These are phyloP conservation scores for Colletotrichum sublineola DNA, from an alignment of 2,329 filamentous ascomycete genomes.

Conservation along the genomic window DNA sequence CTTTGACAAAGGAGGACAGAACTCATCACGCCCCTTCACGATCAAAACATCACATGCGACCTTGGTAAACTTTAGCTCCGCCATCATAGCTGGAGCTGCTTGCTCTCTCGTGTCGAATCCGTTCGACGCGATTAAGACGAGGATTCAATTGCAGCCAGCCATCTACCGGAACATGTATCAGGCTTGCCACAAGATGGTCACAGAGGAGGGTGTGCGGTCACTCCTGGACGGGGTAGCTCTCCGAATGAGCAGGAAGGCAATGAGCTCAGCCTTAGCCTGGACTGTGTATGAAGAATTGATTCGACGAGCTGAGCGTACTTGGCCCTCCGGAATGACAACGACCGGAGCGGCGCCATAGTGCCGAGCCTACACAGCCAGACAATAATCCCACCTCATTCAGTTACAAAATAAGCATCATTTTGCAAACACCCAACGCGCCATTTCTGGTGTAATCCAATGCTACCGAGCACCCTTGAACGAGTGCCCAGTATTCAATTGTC, in stretches of 20 bases:
- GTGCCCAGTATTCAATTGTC: not conserved
- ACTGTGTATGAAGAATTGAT: slow-evolving; percentile 96
- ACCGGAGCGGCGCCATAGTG: slow-evolving; percentile 30
- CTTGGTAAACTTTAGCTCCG: slow-evolving; percentile 81
- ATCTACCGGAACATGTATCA: slow-evolving; percentile 87
- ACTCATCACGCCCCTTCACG: not conserved
- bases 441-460: slow-evolving; percentile 1
- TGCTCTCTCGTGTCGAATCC: slow-evolving; percentile 95
- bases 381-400: slow-evolving; percentile 19
- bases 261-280: slow-evolving; percentile 97
- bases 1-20: not conserved
- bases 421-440: not conserved
- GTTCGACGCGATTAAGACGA: slow-evolving; percentile 96
- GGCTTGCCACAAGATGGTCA: slow-evolving; percentile 82
- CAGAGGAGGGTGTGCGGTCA: slow-evolving; percentile 82
- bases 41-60: slow-evolving; percentile 40
- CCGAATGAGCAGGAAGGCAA: slow-evolving; percentile 89
- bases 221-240: slow-evolving; percentile 89
- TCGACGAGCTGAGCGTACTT: slow-evolving; percentile 69
- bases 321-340: slow-evolving; percentile 25
- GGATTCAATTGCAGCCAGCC: slow-evolving; percentile 89
- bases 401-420: slow-evolving; percentile 3
- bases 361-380: not conserved
- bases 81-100: slow-evolving; percentile 81
- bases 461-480: not conserved